Base-by-base conservation (phyloP, 495 filamentous ascomycete genomes). In the Neurospora tetraspora region DNA sequence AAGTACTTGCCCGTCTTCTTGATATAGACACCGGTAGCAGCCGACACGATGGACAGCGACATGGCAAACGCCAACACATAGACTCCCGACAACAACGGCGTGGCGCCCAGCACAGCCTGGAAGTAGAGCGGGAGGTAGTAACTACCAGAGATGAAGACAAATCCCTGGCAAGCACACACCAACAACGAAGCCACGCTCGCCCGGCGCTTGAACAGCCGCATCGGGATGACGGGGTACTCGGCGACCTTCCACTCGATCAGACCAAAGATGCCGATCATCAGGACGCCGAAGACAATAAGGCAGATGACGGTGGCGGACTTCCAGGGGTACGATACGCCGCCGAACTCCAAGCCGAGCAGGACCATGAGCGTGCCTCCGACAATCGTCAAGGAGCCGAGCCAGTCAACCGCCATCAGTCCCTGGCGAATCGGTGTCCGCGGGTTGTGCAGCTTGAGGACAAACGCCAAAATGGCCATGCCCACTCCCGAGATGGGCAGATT, bases 101-200 rank as follows among this genome's bases (percentile, higher is more conserved):
- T 83, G 12, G 89, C 88, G 4, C 91, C 89, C 8, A 94, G 87
- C 14, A 93, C 91, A 42, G 89, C 87, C 79, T 93, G 91, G 81
- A 92, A 92, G 81, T 93, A 94, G 45, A 95, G 85, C 0, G 92
- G 92, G 16, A 95, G 85, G 77, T 89, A 94, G 84, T 93, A 94
- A 72, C 88, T 85, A 39, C 87, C 88, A 3, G 88, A 84, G 75
- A 94, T 92, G 84, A 94, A 94, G 72, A 92, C 89, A 75, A 89
- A 88, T 43, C 88, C 89, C 75, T 94, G 92, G 72, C 87, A 82
- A 79, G 91, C 91, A 72, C 84, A 86, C 65, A 89, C 82, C 8
- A 80, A 77, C 4, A 93, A 82, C 0, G 86, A 81, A 4, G 89
- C 88, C 34, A 90, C 74, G 78, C 90, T 90, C 31, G 89, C 87